Base-by-base conservation (phyloP, 495 filamentous ascomycete species). In the Tricharina praecox region DNA sequence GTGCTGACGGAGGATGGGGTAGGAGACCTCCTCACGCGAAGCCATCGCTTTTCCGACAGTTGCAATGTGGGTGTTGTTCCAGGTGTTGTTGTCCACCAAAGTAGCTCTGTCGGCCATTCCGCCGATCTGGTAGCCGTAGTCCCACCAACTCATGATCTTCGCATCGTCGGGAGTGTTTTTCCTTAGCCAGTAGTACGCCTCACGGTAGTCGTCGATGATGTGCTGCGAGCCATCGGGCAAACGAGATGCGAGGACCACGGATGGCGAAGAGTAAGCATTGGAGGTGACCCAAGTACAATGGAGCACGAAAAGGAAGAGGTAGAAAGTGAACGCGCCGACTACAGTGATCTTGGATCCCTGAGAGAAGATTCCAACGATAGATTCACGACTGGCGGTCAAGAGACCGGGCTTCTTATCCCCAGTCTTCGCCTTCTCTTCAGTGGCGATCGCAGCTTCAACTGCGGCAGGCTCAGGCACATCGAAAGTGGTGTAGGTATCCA, bases 61-160 rank as follows among this genome's bases (percentile, higher is more conserved):
- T 32, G 92, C 92, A 64, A 99, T 99, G 63, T 99, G 92, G 10
- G 92, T 99, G 68, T 99, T 99, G 68, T 99, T 99, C 92, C 92
- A 99, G 13, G 92, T 99, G 66, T 99, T 99, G 69, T 99, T 99
- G 68, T 99, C 92, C 16, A 99, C 92, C 33, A 99, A 71, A 0
- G 92, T 99, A 30, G 92, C 86, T 20, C 92, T 78, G 64, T 99
- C 92, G 28, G 92, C 92, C 92, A 99, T 99, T 49, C 92, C 92
- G 67, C 92, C 92, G 62, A 99, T 99, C 67, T 99, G 92, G 67
- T 99, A 99, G 43, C 92, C 92, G 54, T 99, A 99, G 62, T 99
- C 92, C 92, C 92, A 99, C 92, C 92, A 99, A 13, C 85, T 87
- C 92, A 96, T 96, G 59, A 99, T 82, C 74, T 99, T 99, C 55